Evolutionary conservation across 148 eudicot genomes (phyloP).

Genomic region (Silene conica): DNA sequence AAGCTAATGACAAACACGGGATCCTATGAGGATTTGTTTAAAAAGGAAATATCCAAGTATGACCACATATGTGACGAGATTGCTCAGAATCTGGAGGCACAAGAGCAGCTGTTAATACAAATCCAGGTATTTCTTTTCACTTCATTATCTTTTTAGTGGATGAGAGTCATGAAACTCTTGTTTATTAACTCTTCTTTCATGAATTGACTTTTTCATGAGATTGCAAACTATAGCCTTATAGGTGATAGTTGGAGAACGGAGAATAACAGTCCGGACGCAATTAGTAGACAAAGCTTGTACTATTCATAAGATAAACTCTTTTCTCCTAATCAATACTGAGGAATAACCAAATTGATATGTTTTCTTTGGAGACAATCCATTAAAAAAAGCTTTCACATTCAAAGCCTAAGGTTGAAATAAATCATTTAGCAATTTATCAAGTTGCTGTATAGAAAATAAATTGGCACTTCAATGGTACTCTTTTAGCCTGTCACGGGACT

Average conservation of each 20-base stretch:
- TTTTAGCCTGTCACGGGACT: no score
- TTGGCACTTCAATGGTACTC: background rate
- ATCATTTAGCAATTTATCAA: background rate
- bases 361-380: no score
- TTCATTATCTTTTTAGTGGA: background rate
- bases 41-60: slow-evolving; percentile 85
- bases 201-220: no score
- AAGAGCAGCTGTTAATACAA: slow-evolving; percentile 70
- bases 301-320: background rate
- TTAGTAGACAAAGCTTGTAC: background rate
- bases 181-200: background rate
- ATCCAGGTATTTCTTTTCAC: slow-evolving; percentile 56
- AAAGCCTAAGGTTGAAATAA: background rate
- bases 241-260: no score
- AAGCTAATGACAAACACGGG: slow-evolving; percentile 92
- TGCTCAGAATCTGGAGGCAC: slow-evolving; percentile 73
- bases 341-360: no score
- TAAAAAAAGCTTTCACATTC: no score
- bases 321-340: no score
- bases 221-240: no score
- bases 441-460: background rate
- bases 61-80: slow-evolving; percentile 78
- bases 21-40: slow-evolving; percentile 92
- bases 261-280: background rate
- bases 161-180: background rate